phyloP scores from a whole-genome alignment of 1,284 basidiomycete species.

The Naganishia liquefaciens region DNA sequence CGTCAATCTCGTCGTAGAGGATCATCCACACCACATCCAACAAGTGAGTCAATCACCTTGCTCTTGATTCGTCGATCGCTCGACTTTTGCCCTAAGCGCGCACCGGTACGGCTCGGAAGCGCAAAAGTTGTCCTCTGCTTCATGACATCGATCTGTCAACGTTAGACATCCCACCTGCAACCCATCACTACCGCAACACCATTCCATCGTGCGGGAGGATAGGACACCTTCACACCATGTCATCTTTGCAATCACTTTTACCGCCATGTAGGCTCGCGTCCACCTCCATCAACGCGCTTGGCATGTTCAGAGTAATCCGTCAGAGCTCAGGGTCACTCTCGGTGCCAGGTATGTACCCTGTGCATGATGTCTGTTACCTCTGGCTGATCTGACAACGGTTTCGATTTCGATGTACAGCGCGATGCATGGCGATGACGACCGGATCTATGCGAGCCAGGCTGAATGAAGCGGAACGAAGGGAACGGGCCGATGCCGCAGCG shows the following conservation, averaged over 20 bases:
- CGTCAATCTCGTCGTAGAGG: too few relatives aligned
- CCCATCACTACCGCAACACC: neutral
- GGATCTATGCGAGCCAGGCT: slow-evolving; percentile 11
- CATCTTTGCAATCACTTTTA: neutral
- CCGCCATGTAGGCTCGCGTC: too few relatives aligned
- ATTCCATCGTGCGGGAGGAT: neutral
- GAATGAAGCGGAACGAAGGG: slow-evolving; percentile 16
- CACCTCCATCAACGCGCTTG: too few relatives aligned
- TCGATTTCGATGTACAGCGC: too few relatives aligned
- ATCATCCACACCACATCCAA: too few relatives aligned
- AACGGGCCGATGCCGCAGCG: slow-evolving; percentile 11
- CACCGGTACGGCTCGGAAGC: slow-evolving; percentile 5
- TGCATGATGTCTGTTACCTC: too few relatives aligned
- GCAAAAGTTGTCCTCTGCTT: slow-evolving; percentile 15
- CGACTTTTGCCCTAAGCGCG: slow-evolving; percentile 23
- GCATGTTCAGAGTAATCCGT: too few relatives aligned
- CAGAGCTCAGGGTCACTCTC: too few relatives aligned
- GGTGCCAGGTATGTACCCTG: too few relatives aligned
- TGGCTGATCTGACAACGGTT: too few relatives aligned
- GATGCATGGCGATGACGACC: neutral
- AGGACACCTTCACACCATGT: neutral
- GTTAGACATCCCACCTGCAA: neutral
- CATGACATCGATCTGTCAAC: too few relatives aligned
- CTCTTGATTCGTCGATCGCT: neutral
- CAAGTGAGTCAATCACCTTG: too few relatives aligned